Conservation (phyloP, 345 rosid species). For the Aethionema arabicum region DNA sequence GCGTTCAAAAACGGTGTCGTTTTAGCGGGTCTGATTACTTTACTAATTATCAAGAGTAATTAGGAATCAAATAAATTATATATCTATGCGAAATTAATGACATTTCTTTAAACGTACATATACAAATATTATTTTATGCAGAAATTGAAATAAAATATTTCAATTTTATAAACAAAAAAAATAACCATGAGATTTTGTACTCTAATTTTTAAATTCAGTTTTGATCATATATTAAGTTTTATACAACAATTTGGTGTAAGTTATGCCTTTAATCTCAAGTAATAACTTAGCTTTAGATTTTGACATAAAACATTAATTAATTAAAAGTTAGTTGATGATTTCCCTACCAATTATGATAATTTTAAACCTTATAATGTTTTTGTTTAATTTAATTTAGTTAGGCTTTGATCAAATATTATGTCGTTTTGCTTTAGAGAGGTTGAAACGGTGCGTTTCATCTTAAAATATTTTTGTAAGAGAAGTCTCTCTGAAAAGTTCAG, state of each 20-base stretch:
- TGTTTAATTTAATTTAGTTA: no score
- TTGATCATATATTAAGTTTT: no score
- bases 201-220: no score
- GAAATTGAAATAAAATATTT: background rate
- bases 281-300: slow-evolving; percentile 16
- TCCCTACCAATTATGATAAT: no score
- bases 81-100: no score
- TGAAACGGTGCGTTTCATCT: slow-evolving; percentile 16
- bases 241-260: background rate
- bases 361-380: no score
- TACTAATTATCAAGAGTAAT: slow-evolving; percentile 1
- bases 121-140: no score
- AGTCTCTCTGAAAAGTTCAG: background rate
- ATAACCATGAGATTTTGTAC: background rate
- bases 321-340: slow-evolving; percentile 29
- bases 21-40: slow-evolving; percentile 2
- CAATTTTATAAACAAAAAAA: background rate
- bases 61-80: background rate
- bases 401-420: no score
- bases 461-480: background rate
- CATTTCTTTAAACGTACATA: no score
- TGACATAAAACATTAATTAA: slow-evolving; percentile 3
- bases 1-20: slow-evolving; percentile 19
- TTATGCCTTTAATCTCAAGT: slow-evolving; percentile 15
- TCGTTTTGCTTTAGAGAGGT: background rate